These are phyloP conservation scores for Raphanus raphanistrum DNA, from an alignment of 345 rosid species.

Conservation along the genomic window DNA sequence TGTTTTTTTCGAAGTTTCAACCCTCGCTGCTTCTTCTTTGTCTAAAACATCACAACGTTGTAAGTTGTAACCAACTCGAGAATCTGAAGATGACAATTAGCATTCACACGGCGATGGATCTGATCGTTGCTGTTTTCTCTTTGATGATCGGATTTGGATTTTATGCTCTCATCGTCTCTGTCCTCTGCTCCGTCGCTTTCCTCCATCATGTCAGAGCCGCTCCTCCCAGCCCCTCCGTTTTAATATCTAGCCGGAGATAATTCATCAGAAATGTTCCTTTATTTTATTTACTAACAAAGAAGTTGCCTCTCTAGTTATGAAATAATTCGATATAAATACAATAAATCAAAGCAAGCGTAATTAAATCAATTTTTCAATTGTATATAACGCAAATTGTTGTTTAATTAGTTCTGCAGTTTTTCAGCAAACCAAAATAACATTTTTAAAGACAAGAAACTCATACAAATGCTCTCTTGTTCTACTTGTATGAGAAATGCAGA, in stretches of 20 bases:
- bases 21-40: background rate
- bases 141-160: conserved; percentile 65
- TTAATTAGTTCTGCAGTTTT: background rate
- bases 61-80: background rate
- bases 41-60: background rate
- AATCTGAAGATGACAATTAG: conserved; percentile 21
- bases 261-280: background rate
- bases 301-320: no score
- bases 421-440: background rate
- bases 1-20: background rate
- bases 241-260: background rate
- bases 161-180: conserved; percentile 60
- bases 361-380: background rate
- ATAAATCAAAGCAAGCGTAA: background rate
- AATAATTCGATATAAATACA: background rate
- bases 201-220: conserved; percentile 53
- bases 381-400: background rate
- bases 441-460: no score
- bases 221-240: conserved; percentile 18
- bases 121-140: conserved; percentile 68
- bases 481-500: no score
- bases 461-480: no score
- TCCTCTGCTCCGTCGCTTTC: conserved; percentile 79
- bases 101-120: conserved; percentile 51
- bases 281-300: no score